Percentiles rank a stretch among this genome's conserved stretches.
Conservation (phyloP, 352 stramenopile genomes). For the Pythium catenulatum region DNA sequence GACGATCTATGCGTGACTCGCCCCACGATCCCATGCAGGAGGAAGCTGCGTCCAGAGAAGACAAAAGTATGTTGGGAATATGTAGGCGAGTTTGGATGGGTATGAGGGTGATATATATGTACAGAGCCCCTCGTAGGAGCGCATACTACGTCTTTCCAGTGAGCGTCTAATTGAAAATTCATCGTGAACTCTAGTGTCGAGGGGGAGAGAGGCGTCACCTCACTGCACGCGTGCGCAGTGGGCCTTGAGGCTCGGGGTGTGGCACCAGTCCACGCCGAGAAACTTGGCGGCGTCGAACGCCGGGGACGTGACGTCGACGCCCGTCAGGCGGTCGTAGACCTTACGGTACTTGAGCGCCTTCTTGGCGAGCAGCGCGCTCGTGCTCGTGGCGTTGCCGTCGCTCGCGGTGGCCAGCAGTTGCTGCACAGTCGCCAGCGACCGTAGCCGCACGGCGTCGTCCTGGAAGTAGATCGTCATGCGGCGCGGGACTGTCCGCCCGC, state of each 20-base stretch:
- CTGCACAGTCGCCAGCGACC: not conserved
- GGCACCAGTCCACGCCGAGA: constrained; percentile 71
- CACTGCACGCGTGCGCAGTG: too few relatives aligned
- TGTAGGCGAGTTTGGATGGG: not conserved
- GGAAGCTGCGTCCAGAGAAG: too few relatives aligned
- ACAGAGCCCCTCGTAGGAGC: constrained; percentile 13
- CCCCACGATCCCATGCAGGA: too few relatives aligned
- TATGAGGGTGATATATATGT: not conserved
- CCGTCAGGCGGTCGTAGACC: constrained; percentile 18
- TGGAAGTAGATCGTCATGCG: constrained; percentile 41
- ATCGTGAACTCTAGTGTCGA: too few relatives aligned
- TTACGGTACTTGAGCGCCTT: constrained; percentile 57
- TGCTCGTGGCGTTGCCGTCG: not conserved
- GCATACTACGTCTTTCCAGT: not conserved
- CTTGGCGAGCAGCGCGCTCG: constrained; percentile 28
- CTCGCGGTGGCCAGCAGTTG: not conserved
- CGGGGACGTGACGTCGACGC: constrained; percentile 57
- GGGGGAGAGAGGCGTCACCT: too few relatives aligned
- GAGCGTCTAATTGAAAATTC: too few relatives aligned
- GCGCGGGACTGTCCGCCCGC: not conserved
- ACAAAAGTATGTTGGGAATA: not conserved
- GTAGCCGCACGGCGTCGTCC: not conserved
- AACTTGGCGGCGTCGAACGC: constrained; percentile 75
- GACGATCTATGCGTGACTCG: too few relatives aligned
- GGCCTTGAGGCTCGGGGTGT: not conserved